phyloP scores from a whole-genome alignment of 371 early-diverging fungal genomes.

The Mortierella sp. region DNA sequence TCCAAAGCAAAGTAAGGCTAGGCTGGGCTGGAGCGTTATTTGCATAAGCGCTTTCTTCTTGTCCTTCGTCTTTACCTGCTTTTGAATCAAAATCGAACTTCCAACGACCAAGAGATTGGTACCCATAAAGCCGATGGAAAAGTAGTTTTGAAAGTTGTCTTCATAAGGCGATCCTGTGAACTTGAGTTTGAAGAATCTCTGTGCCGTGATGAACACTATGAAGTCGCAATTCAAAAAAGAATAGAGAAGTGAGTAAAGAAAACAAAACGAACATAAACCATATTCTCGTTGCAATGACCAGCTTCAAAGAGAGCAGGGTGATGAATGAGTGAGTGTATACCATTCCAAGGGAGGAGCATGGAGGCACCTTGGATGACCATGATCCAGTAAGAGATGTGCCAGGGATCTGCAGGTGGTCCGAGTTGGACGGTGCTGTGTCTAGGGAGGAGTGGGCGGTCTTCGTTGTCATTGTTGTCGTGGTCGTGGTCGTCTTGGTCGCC shows the following conservation, averaged over 20 bases:
- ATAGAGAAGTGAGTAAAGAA: not conserved
- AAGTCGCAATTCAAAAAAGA: not conserved
- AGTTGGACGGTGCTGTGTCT: slow-evolving; percentile 28
- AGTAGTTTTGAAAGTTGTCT: slow-evolving; percentile 82
- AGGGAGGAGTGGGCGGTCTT: slow-evolving; percentile 3
- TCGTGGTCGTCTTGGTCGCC: slow-evolving; percentile 14
- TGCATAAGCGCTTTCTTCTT: not conserved
- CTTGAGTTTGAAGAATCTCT: slow-evolving; percentile 76
- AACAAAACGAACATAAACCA: no score
- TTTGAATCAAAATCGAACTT: slow-evolving; percentile 72
- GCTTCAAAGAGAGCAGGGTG: not conserved
- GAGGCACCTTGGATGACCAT: slow-evolving; percentile 81
- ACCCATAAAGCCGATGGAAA: slow-evolving; percentile 75
- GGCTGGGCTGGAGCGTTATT: not conserved
- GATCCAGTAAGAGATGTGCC: slow-evolving; percentile 61
- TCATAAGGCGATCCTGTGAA: slow-evolving; percentile 73
- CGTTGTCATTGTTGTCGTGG: slow-evolving; percentile 15
- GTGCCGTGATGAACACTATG: slow-evolving; percentile 85
- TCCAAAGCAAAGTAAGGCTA: not conserved
- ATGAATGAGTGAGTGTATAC: slow-evolving; percentile 53
- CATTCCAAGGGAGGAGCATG: slow-evolving; percentile 87
- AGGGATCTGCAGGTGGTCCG: slow-evolving; percentile 51
- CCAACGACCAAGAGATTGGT: slow-evolving; percentile 70
- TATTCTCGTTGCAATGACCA: no score
- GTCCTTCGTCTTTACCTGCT: slow-evolving; percentile 59